Conservation (phyloP, 768 basidiomycete species). For the Leucocoprinus leucothites region DNA sequence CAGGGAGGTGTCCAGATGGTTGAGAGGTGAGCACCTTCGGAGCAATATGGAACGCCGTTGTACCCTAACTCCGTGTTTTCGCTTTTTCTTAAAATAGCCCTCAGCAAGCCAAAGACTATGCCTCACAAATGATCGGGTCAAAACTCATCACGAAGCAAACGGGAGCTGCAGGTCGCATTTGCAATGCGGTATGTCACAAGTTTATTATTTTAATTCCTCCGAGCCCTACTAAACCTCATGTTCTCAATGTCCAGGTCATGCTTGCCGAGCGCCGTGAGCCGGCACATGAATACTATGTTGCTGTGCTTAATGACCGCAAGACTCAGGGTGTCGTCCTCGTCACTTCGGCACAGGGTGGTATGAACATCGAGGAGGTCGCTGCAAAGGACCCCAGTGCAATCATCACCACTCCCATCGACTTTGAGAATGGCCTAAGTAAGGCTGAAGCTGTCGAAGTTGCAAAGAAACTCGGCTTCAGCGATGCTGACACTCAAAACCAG, state of each 20-base stretch:
- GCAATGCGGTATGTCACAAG: conserved; percentile 76
- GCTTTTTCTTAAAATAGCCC: conserved; percentile 45
- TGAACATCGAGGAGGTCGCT: conserved; percentile 99
- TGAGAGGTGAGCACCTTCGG: conserved; percentile 53
- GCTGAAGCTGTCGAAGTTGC: conserved; percentile 74
- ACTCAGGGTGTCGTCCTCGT: conserved; percentile 90
- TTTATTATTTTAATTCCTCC: not conserved
- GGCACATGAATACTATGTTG: conserved; percentile 96
- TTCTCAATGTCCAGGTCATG: conserved; percentile 70
- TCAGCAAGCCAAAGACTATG: conserved; percentile 83
- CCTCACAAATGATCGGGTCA: conserved; percentile 90
- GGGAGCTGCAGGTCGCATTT: conserved; percentile 85
- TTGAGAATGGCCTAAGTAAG: conserved; percentile 75
- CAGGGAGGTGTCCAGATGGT: conserved; percentile 97
- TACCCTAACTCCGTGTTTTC: conserved; percentile 5
- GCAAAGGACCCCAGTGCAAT: conserved; percentile 93
- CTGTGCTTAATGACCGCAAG: conserved; percentile 92
- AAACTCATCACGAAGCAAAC: conserved; percentile 99
- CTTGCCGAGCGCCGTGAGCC: conserved; percentile 93
- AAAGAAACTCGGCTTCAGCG: conserved; percentile 87
- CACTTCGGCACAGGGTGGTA: conserved; percentile 91
- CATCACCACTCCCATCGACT: conserved; percentile 91
- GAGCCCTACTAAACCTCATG: not conserved
- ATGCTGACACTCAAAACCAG: conserved; percentile 65
- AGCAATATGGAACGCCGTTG: not conserved